These are phyloP conservation scores for Chlamydomonas sp. DNA, from an alignment of 139 green algal species.

Conservation along the genomic window DNA sequence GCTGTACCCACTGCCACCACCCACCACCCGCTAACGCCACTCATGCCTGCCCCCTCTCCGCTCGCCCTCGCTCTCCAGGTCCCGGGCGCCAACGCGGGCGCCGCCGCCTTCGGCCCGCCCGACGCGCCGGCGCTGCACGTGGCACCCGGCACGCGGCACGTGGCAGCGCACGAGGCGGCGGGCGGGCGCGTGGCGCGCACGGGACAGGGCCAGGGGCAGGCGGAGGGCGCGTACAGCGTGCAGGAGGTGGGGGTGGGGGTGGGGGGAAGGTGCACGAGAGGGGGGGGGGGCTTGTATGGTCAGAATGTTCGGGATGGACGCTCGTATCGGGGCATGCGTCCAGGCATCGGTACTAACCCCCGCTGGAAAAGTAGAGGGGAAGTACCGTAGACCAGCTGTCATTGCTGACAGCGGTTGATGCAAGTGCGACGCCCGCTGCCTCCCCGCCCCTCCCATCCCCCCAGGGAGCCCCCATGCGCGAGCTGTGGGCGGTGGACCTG, in stretches of 20 bases:
- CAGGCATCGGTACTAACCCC: no score
- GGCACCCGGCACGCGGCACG: background rate
- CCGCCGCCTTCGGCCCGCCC: background rate
- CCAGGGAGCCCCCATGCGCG: background rate
- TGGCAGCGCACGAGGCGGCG: background rate
- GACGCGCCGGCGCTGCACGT: slow-evolving; percentile 12
- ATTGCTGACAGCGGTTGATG: no score
- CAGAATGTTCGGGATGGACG: no score
- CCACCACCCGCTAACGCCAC: background rate
- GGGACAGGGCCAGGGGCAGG: slow-evolving; percentile 13
- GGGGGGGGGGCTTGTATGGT: no score
- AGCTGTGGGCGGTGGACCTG: slow-evolving; percentile 46
- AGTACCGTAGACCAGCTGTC: no score
- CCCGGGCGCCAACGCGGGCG: background rate
- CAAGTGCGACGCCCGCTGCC: no score
- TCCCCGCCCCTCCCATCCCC: background rate
- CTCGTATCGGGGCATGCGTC: no score
- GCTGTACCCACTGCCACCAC: no score
- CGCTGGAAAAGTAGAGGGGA: no score
- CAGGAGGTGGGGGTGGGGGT: no score
- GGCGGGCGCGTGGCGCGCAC: slow-evolving; percentile 1
- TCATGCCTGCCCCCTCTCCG: background rate
- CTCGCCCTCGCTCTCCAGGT: background rate
- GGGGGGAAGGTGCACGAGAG: no score
- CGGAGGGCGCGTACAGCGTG: slow-evolving; percentile 2